These are phyloP conservation scores for Insectozyma bohioensis DNA, from an alignment of 1,139 yeast species.

Conservation along the genomic window DNA sequence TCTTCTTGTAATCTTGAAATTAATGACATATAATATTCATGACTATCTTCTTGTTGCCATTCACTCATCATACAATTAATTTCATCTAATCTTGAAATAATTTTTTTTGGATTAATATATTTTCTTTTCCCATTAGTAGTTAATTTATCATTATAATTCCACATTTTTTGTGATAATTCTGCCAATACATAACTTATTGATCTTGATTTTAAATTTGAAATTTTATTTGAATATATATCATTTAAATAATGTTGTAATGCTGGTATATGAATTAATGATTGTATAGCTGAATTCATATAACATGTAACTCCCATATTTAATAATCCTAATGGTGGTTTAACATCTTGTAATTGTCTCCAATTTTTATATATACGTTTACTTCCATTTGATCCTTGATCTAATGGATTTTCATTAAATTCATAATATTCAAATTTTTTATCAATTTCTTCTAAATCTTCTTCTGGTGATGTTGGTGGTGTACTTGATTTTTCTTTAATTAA, in stretches of 20 bases:
- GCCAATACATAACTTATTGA: conserved; percentile 77
- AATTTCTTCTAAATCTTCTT: conserved; percentile 25
- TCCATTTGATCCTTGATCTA: conserved; percentile 60
- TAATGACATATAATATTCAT: conserved; percentile 92
- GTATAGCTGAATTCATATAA: conserved; percentile 93
- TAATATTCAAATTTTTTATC: conserved; percentile 29
- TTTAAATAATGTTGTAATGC: conserved; percentile 82
- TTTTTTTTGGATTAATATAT: conserved; percentile 69
- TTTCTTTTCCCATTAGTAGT: conserved; percentile 16
- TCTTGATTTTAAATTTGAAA: conserved; percentile 39
- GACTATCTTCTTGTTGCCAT: conserved; percentile 98
- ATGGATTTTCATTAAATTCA: conserved; percentile 48
- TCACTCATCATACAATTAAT: conserved; percentile 95
- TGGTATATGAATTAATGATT: conserved; percentile 85
- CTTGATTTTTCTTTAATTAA: conserved; percentile 11
- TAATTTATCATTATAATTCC: conserved; percentile 44
- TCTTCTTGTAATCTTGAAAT: conserved; percentile 89
- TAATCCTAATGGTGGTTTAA: conserved; percentile 65
- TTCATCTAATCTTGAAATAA: conserved; percentile 73
- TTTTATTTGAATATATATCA: conserved; percentile 54
- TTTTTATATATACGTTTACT: conserved; percentile 56
- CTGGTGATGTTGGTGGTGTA: conserved; percentile 50
- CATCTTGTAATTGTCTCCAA: conserved; percentile 47
- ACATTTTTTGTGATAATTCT: conserved; percentile 66
- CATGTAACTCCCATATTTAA: conserved; percentile 94